These are phyloP conservation scores for Citrus sp. DNA, from an alignment of 345 rosid species.

Conservation along the genomic window DNA sequence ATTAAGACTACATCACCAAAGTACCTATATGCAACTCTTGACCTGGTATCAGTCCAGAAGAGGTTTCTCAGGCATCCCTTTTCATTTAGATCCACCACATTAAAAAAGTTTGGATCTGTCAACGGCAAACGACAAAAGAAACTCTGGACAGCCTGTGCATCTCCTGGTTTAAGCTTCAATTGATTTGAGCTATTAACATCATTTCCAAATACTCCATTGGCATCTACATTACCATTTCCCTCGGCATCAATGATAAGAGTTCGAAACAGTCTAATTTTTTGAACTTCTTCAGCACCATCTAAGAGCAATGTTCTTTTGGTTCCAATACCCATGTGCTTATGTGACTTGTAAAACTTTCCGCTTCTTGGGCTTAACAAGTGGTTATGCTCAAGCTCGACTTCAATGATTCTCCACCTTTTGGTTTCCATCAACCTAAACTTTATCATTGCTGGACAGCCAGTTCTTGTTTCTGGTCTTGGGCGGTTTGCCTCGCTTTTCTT, in stretches of 20 bases:
- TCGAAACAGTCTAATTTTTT: slow-evolving; percentile 39
- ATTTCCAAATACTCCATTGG: slow-evolving; percentile 16
- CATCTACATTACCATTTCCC: slow-evolving; percentile 26
- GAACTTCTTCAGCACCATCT: slow-evolving; percentile 29
- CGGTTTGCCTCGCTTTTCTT: slow-evolving; percentile 57
- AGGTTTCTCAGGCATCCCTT: too few relatives aligned
- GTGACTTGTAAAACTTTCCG: slow-evolving; percentile 46
- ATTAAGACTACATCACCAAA: too few relatives aligned
- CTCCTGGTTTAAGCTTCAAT: too few relatives aligned
- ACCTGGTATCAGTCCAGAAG: too few relatives aligned
- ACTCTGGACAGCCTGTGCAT: too few relatives aligned
- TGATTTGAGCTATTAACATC: slow-evolving; percentile 21
- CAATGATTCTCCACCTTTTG: slow-evolving; percentile 52
- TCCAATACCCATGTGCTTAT: slow-evolving; percentile 38
- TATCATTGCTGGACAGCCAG: slow-evolving; percentile 56
- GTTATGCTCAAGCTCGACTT: slow-evolving; percentile 51
- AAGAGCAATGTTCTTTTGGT: slow-evolving; percentile 44
- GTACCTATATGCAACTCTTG: too few relatives aligned
- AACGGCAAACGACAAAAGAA: too few relatives aligned
- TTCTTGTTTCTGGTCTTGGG: slow-evolving; percentile 65
- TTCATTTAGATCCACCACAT: too few relatives aligned
- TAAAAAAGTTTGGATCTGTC: too few relatives aligned
- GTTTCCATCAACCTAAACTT: slow-evolving; percentile 54
- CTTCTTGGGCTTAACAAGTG: slow-evolving; percentile 39
- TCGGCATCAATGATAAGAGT: slow-evolving; percentile 34